Evolutionary conservation across 2,329 filamentous ascomycete species (phyloP).

Genomic region (Epichloe coenophiala): DNA sequence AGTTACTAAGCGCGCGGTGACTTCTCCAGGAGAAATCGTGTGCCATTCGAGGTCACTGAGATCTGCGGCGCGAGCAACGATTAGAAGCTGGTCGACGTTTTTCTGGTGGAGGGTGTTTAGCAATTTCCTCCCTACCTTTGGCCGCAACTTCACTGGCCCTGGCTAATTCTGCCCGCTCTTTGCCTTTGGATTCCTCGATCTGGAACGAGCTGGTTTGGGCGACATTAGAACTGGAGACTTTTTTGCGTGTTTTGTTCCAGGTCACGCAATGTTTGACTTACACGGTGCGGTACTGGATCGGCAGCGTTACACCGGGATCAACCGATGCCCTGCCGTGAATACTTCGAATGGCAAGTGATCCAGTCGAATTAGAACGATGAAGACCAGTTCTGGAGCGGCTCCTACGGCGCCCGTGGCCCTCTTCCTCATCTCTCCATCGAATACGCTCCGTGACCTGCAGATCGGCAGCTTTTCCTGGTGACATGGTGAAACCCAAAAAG

Average conservation of each 20-base stretch:
- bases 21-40: constrained; percentile 40
- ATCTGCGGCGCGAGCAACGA: constrained; percentile 23
- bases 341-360: constrained; percentile 29
- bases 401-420: constrained; percentile 10
- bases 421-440: constrained; percentile 25
- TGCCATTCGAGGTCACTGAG: constrained; percentile 57
- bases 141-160: constrained; percentile 30
- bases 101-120: no score
- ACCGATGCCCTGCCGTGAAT: constrained; percentile 17
- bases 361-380: constrained; percentile 15
- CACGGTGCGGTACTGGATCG: constrained; percentile 42
- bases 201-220: constrained; percentile 29
- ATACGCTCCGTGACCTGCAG: constrained; percentile 15
- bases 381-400: constrained; percentile 8
- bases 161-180: constrained; percentile 23
- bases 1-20: constrained; percentile 45
- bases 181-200: constrained; percentile 40
- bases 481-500: constrained; percentile 2
- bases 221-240: not conserved
- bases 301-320: constrained; percentile 21
- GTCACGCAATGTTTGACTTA: constrained; percentile 18
- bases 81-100: not conserved
- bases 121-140: constrained; percentile 21
- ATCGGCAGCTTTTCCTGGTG: constrained; percentile 6
- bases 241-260: not conserved